Evolutionary conservation across 1,139 yeast species (phyloP).

Genomic region (Arxiozyma telluris): DNA sequence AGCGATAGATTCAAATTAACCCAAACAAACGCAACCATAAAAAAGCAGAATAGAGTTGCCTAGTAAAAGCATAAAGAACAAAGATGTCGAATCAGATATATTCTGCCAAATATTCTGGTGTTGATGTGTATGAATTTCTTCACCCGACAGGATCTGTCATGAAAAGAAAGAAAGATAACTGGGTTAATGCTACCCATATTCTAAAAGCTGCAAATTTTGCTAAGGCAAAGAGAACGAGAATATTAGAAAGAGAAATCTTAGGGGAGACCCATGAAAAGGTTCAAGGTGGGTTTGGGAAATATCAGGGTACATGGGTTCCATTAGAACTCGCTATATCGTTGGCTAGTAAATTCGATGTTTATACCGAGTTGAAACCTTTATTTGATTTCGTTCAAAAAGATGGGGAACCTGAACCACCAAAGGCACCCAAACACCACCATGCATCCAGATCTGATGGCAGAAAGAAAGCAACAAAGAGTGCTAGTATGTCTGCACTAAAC

Average conservation of each 20-base stretch:
- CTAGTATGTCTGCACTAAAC: constrained; percentile 18
- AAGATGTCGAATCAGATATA: constrained; percentile 39
- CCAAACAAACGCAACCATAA: background rate
- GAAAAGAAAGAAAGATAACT: constrained; percentile 84
- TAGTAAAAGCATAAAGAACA: background rate
- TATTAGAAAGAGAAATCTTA: constrained; percentile 84
- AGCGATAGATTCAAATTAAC: background rate
- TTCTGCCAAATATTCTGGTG: constrained; percentile 77
- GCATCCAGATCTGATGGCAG: constrained; percentile 36
- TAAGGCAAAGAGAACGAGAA: constrained; percentile 86
- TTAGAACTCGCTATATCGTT: constrained; percentile 45
- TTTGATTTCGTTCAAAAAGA: constrained; percentile 53
- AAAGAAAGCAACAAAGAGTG: constrained; percentile 24
- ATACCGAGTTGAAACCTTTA: constrained; percentile 54
- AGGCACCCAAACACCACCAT: constrained; percentile 77
- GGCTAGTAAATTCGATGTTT: constrained; percentile 67
- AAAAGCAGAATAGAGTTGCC: background rate
- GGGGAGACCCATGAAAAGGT: constrained; percentile 83
- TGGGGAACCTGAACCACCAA: constrained; percentile 65
- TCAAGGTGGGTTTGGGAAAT: constrained; percentile 95
- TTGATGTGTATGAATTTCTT: constrained; percentile 80
- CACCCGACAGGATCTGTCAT: constrained; percentile 80
- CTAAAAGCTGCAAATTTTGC: constrained; percentile 91
- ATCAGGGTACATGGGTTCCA: constrained; percentile 98
- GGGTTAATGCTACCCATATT: constrained; percentile 98